phyloP scores from a whole-genome alignment of 176 grass and related monocot species.

The Eleusine coracana region DNA sequence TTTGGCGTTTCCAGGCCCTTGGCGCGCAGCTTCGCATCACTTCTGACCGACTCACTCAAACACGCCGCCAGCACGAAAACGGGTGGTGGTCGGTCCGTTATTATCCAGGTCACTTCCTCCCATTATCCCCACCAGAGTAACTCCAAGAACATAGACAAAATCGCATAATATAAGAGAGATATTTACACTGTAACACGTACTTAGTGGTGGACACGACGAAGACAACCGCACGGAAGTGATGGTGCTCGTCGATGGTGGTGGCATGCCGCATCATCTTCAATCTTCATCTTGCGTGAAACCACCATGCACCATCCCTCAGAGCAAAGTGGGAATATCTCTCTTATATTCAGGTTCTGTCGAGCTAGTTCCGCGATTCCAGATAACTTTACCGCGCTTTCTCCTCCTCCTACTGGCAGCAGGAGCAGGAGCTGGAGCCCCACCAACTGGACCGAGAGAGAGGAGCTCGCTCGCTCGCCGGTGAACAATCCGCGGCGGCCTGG shows the following conservation, averaged over 20 bases:
- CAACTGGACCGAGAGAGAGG: background rate
- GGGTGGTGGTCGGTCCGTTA: conserved; percentile 6
- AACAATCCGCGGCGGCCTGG: background rate
- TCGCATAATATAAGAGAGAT: background rate
- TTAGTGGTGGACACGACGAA: conserved; percentile 9
- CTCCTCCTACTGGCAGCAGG: background rate
- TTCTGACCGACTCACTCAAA: background rate
- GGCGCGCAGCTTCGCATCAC: background rate
- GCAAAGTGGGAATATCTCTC: too few relatives aligned
- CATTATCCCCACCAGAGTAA: background rate
- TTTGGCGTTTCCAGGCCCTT: background rate
- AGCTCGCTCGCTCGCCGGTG: background rate
- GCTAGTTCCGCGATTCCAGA: background rate
- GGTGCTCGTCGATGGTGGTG: background rate
- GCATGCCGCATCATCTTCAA: background rate
- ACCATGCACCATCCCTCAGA: background rate
- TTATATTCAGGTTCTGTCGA: background rate
- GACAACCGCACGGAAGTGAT: background rate
- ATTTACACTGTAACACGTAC: background rate
- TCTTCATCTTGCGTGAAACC: background rate
- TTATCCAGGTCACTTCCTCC: background rate
- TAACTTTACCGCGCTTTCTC: background rate
- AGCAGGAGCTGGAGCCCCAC: background rate
- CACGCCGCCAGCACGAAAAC: background rate
- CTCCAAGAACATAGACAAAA: background rate